Percentiles rank a stretch among this genome's conserved stretches.
These are phyloP conservation scores for Niveomyces coronatus DNA, from an alignment of 2,329 filamentous ascomycete species.

Conservation along the genomic window DNA sequence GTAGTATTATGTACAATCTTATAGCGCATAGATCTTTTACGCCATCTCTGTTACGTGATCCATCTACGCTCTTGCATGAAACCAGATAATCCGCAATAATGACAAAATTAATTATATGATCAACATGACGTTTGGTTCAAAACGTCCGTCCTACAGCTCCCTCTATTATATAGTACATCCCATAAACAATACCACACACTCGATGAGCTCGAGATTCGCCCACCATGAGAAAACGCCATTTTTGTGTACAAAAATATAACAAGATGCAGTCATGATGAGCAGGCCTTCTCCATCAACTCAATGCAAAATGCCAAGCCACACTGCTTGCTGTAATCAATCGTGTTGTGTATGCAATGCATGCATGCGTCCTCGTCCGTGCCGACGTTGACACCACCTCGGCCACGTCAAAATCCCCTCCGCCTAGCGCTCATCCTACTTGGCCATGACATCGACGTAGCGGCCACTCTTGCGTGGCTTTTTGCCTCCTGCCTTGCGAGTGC, in stretches of 20 bases:
- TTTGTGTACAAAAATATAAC: too few species aligned
- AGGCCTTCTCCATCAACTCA: not conserved
- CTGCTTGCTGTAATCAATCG: conserved; percentile 3
- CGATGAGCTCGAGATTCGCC: too few species aligned
- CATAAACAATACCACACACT: too few species aligned
- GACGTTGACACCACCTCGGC: too few species aligned
- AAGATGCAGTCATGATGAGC: not conserved
- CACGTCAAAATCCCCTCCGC: too few species aligned
- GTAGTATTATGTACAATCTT: conserved; percentile 35
- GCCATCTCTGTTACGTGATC: not conserved
- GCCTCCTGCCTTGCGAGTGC: conserved; percentile 52
- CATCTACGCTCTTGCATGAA: too few species aligned
- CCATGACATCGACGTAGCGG: conserved; percentile 95
- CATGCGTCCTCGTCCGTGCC: conserved; percentile 4
- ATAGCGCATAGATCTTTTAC: conserved; percentile 18
- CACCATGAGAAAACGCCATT: conserved; percentile 6
- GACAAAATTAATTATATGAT: not conserved
- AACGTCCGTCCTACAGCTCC: too few species aligned
- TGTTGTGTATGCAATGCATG: not conserved
- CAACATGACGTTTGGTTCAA: too few species aligned
- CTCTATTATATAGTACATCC: too few species aligned
- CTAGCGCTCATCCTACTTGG: too few species aligned
- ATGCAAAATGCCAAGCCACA: not conserved
- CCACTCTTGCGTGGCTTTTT: conserved; percentile 74
- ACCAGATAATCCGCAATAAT: conserved; percentile 2